Base-by-base conservation (phyloP, 305 asterid species). In the Fraxinus nigra region DNA sequence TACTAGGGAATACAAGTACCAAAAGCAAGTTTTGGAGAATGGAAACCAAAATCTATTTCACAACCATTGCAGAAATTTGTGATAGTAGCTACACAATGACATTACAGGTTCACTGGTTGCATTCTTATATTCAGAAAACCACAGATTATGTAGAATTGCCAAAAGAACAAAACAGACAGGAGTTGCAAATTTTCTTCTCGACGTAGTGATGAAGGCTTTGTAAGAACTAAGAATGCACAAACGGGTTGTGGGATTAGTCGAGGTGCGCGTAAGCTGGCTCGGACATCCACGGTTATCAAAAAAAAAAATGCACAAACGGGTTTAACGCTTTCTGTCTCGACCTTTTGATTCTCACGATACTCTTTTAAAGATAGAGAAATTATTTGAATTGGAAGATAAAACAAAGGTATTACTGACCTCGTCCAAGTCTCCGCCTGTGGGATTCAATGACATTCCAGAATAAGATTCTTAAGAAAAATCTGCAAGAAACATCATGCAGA, bases 331-430 rank as follows among this genome's bases (percentile, higher is more conserved):
- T 67, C 38, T 13, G 38, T 30, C 38, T 30, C 18, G 14, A 67
- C 37, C 22, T 26, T 67, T 28, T 22, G 9, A 67, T 67, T 67
- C 75, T 67, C 10, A 11, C 9, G 4, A 26, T 20, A 4, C 75
- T 81, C 69, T 46, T 63, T 11, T 26, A 75, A 75, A 75, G 22
- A 18, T 2, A 77, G 59, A 48, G 59, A 46, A 43, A 14, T 48
- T 16, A 14, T 48, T 48, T 16, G 74, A 46, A 77, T 75, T 59
- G 32, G 59, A 77, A 77, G 77, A 37, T 35, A 78, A 10, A 72
- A 54, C 80, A 33, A 37, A 32, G n/a, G 34, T 46, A 24, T 69
- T 11, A 75, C 86, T 80, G 56, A 87, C 92, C 92, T 79, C 86
- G 61, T 82, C 79, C 85, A 81, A 80, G 75, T 85, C 80, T 83